Evolutionary conservation across 176 grass and related monocot species (phyloP), one percentile per base, ranked within the genome.

Genomic region (Stipa capillata): DNA sequence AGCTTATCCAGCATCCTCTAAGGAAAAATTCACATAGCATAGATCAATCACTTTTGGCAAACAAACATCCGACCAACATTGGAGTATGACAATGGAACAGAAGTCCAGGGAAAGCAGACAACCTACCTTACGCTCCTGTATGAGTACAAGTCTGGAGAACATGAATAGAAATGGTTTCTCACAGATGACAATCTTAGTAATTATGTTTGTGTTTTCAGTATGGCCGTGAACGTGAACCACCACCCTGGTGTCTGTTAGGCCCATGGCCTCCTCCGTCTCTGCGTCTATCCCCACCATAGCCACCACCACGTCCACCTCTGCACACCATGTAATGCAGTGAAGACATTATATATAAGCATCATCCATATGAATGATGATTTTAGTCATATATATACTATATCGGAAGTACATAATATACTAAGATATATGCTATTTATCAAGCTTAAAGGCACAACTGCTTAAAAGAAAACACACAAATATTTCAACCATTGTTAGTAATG

Each of bases 1-100:
- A 86, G 92, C 78, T 86, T 91, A 91, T 89, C 89, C 92, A 89
- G 78, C 81, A 91, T 88, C 83, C 65, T 91, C 92, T 94, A 94
- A 77, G 77, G 65, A 90, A 94, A 93, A 82, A 91, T 86, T 87
- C 86, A 94, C 81, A 94, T 73, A 89, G 84, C 82, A 89, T 80
- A 66, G 79, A 87, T 87, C 84, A 91, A 94, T 91, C 59, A 84
- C 73, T 82, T 82, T 77, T 74, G 64, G 52, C 78, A 84, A 86
- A 77, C 79, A 80, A 54, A 85, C 78, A 86, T 88, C 77, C 73
- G 66, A 79, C 81, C 74, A 86, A 64, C 72, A 81, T 53, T 64
- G 16, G 57, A 27, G 64, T 80, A 83, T 86, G 65, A 77, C 74
- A 87, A 91, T 84, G 70, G 78, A 85, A 77, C 77, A 86, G n/a